Evolutionary conservation across 2,329 filamentous ascomycete genomes (phyloP), one percentile per base, ranked within the genome.

Genomic region (Paecilomyces sp.): DNA sequence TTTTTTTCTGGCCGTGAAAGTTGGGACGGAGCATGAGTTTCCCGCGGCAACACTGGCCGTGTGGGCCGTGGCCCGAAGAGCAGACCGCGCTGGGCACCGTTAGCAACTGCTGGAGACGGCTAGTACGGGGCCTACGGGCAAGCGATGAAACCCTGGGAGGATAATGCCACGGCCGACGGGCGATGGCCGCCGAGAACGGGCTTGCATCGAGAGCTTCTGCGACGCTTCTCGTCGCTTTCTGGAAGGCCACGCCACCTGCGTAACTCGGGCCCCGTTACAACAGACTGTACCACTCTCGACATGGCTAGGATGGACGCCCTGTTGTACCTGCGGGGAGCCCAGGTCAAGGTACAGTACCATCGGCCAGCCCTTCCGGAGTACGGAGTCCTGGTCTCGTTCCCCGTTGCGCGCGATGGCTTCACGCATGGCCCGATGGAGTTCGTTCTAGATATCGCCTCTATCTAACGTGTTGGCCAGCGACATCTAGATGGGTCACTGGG

Each of bases 191-290:
- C 22, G 9, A 15, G 12, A 53, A 24, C 36, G 6, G 15, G n/a
- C 1, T 47, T 18, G n/a, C 15, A 18, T 18, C 18, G 15, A 11
- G 41, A 6, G 4, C 41, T 47, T 47, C 41, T 18, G 41, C n/a
- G 41, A 47, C n/a, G n/a, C 41, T 47, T 47, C 41, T 47, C 15
- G 41, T 47, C 41, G 41, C 41, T 47, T 47, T 47, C 41, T 47
- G 41, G 41, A 47, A 47, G 18, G 41, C n/a, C 41, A 47, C n/a
- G 41, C 41, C 41, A 47, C 41, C 41, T 47, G 41, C 34, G 25
- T 22, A 36, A 59, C 58, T 59, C 36, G 58, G 47, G 52, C 22
- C n/a, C 51, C 25, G 18, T 60, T 50, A 41, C 33, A 30, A 57
- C 31, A 28, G 11, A 58, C 55, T 47, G 18, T 41, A 51, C n/a